A percentile compares a stretch with the other conserved stretches of the same genome.
Evolutionary conservation across 768 basidiomycete species (phyloP).

Genomic region (Heimioporus sp.): DNA sequence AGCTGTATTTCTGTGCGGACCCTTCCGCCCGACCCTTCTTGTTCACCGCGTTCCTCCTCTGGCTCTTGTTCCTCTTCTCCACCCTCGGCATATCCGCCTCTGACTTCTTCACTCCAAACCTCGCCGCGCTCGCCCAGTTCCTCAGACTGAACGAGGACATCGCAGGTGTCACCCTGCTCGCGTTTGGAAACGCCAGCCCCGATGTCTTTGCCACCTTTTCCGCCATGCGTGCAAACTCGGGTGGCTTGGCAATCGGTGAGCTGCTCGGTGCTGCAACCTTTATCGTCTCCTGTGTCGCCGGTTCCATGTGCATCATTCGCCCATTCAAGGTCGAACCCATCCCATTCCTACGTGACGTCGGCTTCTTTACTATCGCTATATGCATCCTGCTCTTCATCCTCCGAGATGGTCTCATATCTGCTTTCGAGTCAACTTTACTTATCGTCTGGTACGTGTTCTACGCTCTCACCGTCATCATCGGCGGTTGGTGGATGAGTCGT

Average conservation of each 20-base stretch:
- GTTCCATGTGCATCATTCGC: slow-evolving; percentile 96
- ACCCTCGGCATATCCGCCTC: slow-evolving; percentile 93
- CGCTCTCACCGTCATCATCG: slow-evolving; percentile 69
- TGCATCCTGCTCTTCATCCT: slow-evolving; percentile 73
- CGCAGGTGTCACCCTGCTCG: slow-evolving; percentile 95
- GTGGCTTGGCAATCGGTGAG: slow-evolving; percentile 91
- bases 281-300: slow-evolving; percentile 94
- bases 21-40: slow-evolving; percentile 51
- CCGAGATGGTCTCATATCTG: slow-evolving; percentile 66
- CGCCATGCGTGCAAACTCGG: slow-evolving; percentile 82
- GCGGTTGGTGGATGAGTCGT: slow-evolving; percentile 73
- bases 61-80: slow-evolving; percentile 92
- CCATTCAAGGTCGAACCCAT: slow-evolving; percentile 82
- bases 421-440: slow-evolving; percentile 71
- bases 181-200: slow-evolving; percentile 96
- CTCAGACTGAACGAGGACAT: slow-evolving; percentile 90
- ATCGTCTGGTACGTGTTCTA: slow-evolving; percentile 76
- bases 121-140: slow-evolving; percentile 82
- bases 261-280: slow-evolving; percentile 94
- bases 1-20: slow-evolving; percentile 67
- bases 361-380: slow-evolving; percentile 89
- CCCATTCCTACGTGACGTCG: slow-evolving; percentile 90
- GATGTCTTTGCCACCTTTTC: slow-evolving; percentile 97
- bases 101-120: slow-evolving; percentile 97
- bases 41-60: slow-evolving; percentile 65